Evolutionary conservation across 371 early-diverging fungal species (phyloP).

Genomic region (Massospora cicadina): DNA sequence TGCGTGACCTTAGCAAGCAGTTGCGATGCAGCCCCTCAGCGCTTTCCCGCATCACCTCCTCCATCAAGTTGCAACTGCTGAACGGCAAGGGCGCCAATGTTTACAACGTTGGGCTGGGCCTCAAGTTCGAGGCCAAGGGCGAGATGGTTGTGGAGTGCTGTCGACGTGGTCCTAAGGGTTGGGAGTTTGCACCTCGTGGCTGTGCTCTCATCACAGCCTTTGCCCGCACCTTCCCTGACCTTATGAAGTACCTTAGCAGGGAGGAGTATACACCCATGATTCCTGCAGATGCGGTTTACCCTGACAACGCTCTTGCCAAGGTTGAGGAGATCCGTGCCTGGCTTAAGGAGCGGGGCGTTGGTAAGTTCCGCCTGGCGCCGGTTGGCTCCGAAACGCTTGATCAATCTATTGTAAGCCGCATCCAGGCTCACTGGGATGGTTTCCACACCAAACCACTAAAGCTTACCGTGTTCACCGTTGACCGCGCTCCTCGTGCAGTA

Average conservation of each 20-base stretch:
- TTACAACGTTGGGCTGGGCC: constrained; percentile 61
- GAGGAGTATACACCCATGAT: constrained; percentile 24
- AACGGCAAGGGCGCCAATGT: constrained; percentile 17
- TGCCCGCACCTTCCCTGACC: constrained; percentile 44
- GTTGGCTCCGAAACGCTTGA: constrained; percentile 46
- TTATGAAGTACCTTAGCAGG: constrained; percentile 39
- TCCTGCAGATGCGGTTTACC: constrained; percentile 34
- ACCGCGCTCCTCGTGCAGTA: background rate
- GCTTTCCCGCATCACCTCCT: constrained; percentile 68
- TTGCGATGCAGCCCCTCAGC: constrained; percentile 36
- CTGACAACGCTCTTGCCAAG: constrained; percentile 20
- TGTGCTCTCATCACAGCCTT: constrained; percentile 51
- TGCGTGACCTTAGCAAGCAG: constrained; percentile 38
- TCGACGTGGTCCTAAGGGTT: constrained; percentile 48
- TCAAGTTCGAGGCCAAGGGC: constrained; percentile 75
- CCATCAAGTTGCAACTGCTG: constrained; percentile 32
- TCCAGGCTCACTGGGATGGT: constrained; percentile 1
- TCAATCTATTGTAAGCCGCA: constrained; percentile 8
- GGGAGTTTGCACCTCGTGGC: constrained; percentile 73
- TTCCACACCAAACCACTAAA: constrained; percentile 18
- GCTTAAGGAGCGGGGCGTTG: constrained; percentile 39
- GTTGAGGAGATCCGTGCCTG: constrained; percentile 39
- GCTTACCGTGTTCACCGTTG: background rate
- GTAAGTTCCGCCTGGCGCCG: constrained; percentile 42
- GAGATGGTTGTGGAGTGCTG: constrained; percentile 76